These are phyloP conservation scores for Bipolaris gigantea DNA, from an alignment of 2,329 filamentous ascomycete species.

Conservation along the genomic window DNA sequence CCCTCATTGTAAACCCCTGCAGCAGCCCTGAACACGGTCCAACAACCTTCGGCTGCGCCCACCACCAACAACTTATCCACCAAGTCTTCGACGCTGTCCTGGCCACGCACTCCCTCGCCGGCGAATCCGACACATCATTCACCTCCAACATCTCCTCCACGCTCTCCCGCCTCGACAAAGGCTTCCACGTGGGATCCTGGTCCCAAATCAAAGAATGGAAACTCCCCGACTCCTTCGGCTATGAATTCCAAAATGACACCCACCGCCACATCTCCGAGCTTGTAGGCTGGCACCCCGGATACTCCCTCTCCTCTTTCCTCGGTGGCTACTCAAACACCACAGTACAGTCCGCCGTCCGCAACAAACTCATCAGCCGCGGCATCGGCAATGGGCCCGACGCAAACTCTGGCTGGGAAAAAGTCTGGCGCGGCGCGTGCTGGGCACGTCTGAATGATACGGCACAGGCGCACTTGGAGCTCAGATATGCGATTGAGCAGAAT, in stretches of 20 bases:
- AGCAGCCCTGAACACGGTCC: constrained; percentile 61
- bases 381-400: constrained; percentile 52
- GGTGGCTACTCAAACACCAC: constrained; percentile 50
- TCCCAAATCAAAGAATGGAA: constrained; percentile 58
- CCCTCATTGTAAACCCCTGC: constrained; percentile 60
- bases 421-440: constrained; percentile 62
- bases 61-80: constrained; percentile 57
- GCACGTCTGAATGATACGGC: constrained; percentile 57
- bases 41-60: constrained; percentile 56
- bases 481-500: constrained; percentile 54
- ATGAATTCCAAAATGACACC: constrained; percentile 49
- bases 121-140: constrained; percentile 40
- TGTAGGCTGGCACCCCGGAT: constrained; percentile 60
- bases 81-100: constrained; percentile 43
- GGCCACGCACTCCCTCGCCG: constrained; percentile 17
- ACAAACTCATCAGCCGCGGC: constrained; percentile 53
- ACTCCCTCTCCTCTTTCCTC: constrained; percentile 49
- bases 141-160: constrained; percentile 45
- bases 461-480: constrained; percentile 53
- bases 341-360: constrained; percentile 51
- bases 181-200: constrained; percentile 52
- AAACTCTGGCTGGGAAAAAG: constrained; percentile 61
- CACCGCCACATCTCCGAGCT: constrained; percentile 61
- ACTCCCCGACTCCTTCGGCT: constrained; percentile 43
- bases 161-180: constrained; percentile 54